These are phyloP conservation scores for Voacanga thouarsii DNA, from an alignment of 257 asterid species.

Conservation along the genomic window DNA sequence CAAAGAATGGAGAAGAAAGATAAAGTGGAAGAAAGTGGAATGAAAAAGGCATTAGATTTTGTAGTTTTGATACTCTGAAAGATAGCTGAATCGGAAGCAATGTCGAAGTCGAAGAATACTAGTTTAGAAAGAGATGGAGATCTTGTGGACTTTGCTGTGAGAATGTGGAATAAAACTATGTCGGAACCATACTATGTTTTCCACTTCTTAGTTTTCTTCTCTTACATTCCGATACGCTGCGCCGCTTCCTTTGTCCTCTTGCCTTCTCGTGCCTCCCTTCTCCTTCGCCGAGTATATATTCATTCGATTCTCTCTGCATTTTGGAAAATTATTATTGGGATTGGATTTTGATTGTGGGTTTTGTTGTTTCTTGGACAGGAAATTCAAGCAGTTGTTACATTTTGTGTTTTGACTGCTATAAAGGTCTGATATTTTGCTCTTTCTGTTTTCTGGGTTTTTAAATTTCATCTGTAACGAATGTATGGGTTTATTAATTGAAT, in stretches of 20 bases:
- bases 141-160: conserved; percentile 22
- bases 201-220: conserved; percentile 65
- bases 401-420: conserved; percentile 51
- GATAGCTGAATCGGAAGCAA: conserved; percentile 8
- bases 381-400: conserved; percentile 75
- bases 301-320: not conserved
- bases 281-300: conserved; percentile 57
- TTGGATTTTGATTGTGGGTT: not conserved
- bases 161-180: conserved; percentile 49
- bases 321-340: not conserved
- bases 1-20: not conserved
- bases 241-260: conserved; percentile 57
- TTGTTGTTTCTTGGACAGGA: conserved; percentile 44
- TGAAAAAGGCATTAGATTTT: not conserved
- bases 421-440: conserved; percentile 43
- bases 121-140: conserved; percentile 21
- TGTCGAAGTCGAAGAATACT: conserved; percentile 34
- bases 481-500: not conserved
- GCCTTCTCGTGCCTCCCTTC: conserved; percentile 60
- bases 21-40: not conserved
- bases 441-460: not conserved
- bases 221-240: conserved; percentile 74
- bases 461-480: not conserved
- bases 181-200: conserved; percentile 75
- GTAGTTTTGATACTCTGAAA: not conserved